phyloP scores from a whole-genome alignment of 305 asterid species.

The Fraxinus platypoda region DNA sequence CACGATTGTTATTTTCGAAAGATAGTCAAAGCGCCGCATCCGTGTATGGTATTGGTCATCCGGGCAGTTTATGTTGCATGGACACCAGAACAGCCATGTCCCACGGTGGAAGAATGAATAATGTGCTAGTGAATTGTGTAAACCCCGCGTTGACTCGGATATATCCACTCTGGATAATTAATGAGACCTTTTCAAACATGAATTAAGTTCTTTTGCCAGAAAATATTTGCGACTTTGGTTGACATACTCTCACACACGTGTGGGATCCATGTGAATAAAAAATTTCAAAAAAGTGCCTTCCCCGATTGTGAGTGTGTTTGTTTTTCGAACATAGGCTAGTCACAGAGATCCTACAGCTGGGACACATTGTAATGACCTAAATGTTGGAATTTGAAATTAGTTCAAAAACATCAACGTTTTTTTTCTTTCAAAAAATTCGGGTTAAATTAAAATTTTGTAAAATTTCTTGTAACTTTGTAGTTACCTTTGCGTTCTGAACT shows the following conservation, averaged over 20 bases:
- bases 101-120: not conserved
- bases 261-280: no score
- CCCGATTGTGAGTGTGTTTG: no score
- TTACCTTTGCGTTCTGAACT: no score
- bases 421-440: no score
- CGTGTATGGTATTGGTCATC: not conserved
- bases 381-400: no score
- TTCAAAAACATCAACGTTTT: no score
- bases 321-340: not conserved
- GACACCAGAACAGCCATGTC: not conserved
- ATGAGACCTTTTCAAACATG: not conserved
- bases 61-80: not conserved
- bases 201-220: no score
- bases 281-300: no score
- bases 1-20: not conserved
- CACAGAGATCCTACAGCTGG: not conserved
- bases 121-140: not conserved
- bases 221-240: no score
- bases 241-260: no score
- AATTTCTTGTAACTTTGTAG: no score
- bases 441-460: no score
- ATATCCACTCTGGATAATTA: not conserved
- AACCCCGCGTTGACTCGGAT: not conserved
- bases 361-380: not conserved
- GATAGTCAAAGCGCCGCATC: not conserved